These are phyloP conservation scores for Suhomyces choctaworum DNA, from an alignment of 1,139 yeast species.

Conservation along the genomic window DNA sequence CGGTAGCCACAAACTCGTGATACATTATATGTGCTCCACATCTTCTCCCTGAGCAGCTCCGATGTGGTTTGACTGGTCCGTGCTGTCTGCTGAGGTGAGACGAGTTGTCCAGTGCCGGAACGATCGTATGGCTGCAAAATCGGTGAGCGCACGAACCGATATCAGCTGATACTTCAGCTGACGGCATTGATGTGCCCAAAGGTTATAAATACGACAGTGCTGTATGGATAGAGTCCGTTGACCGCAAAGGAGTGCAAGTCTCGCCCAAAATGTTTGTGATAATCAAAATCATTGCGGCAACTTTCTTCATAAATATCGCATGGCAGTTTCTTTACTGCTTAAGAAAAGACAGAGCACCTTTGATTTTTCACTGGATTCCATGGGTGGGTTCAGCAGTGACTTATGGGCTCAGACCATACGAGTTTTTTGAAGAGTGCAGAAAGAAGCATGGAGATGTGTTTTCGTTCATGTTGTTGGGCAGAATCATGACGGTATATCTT, in stretches of 20 bases:
- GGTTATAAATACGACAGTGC: no score
- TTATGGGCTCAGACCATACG: conserved; percentile 91
- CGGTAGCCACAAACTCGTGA: no score
- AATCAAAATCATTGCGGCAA: conserved; percentile 26
- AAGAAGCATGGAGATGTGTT: conserved; percentile 87
- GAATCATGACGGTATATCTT: conserved; percentile 88
- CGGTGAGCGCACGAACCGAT: conserved; percentile 3
- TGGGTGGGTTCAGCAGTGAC: conserved; percentile 90
- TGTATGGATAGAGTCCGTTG: not conserved
- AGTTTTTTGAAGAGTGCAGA: conserved; percentile 77
- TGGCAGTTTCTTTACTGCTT: conserved; percentile 71
- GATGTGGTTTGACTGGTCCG: no score
- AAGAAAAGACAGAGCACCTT: conserved; percentile 79
- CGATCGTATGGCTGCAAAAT: conserved; percentile 13
- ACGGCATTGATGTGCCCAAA: not conserved
- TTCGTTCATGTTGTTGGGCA: conserved; percentile 84
- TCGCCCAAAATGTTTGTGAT: conserved; percentile 2
- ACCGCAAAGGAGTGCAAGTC: not conserved
- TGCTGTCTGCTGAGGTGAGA: no score
- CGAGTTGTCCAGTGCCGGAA: no score
- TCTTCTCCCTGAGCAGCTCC: no score
- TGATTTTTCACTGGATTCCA: conserved; percentile 90
- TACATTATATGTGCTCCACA: no score
- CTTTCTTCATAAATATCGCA: conserved; percentile 50
- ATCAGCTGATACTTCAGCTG: conserved; percentile 10